Conservation (phyloP, 179 eudicot genomes). For the Heliamphora pulchella region DNA sequence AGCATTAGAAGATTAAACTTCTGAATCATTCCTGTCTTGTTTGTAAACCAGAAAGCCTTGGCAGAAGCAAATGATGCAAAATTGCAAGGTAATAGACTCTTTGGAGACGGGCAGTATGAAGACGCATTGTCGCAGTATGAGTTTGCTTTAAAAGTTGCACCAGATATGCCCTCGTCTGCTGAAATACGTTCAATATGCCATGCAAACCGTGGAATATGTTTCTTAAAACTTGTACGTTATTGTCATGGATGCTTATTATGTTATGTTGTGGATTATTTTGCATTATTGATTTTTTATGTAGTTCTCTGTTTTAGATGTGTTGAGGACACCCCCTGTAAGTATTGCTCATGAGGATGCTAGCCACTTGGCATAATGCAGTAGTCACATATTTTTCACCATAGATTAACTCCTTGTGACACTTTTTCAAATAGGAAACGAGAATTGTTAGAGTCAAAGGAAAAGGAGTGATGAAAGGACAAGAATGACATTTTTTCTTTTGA, state of each 20-base stretch:
- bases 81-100: slow-evolving; percentile 65
- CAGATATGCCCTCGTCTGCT: slow-evolving; percentile 48
- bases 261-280: too few relatives aligned
- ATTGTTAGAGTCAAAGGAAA: too few relatives aligned
- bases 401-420: too few relatives aligned
- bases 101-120: slow-evolving; percentile 61
- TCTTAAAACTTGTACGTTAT: slow-evolving; percentile 66
- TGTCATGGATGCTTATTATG: too few relatives aligned
- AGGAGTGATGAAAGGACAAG: too few relatives aligned
- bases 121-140: slow-evolving; percentile 77
- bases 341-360: too few relatives aligned
- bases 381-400: too few relatives aligned
- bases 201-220: slow-evolving; percentile 75
- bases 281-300: neutral
- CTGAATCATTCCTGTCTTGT: neutral
- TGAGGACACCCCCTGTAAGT: too few relatives aligned
- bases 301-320: neutral
- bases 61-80: slow-evolving; percentile 81
- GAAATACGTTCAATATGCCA: slow-evolving; percentile 85
- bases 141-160: slow-evolving; percentile 53
- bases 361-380: too few relatives aligned
- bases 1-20: neutral
- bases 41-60: slow-evolving; percentile 48
- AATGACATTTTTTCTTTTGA: too few relatives aligned
- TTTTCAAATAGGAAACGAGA: too few relatives aligned